phyloP scores from a whole-genome alignment of 441 rosid species.

The Brassica hybrid region DNA sequence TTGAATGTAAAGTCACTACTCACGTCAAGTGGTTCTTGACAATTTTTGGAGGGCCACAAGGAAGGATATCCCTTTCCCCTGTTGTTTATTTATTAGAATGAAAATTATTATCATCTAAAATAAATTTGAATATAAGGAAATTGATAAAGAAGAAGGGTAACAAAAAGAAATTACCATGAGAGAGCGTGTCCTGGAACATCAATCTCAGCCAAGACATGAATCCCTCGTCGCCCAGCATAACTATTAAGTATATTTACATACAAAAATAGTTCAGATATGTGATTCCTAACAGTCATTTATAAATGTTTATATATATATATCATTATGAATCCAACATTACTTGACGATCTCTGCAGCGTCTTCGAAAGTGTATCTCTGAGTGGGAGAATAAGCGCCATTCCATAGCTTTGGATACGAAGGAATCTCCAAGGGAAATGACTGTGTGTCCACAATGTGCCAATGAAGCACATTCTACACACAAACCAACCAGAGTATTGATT shows the following conservation, averaged over 20 bases:
- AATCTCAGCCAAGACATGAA: constrained; percentile 72
- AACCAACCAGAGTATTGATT: neutral
- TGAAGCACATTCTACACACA: constrained; percentile 72
- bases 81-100: neutral
- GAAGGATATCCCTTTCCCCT: constrained; percentile 82
- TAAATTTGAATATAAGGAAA: neutral
- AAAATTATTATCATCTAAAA: neutral
- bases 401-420: constrained; percentile 81
- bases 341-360: constrained; percentile 78
- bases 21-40: constrained; percentile 78
- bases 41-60: constrained; percentile 77
- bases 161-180: constrained; percentile 56
- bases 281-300: neutral
- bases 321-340: constrained; percentile 42
- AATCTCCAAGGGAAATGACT: constrained; percentile 80
- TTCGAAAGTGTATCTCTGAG: constrained; percentile 60
- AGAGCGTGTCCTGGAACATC: constrained; percentile 83
- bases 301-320: neutral
- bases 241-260: constrained; percentile 42
- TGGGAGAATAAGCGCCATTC: constrained; percentile 69
- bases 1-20: constrained; percentile 70
- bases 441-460: constrained; percentile 80
- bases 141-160: neutral
- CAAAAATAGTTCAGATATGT: neutral
- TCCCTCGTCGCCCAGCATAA: constrained; percentile 64